Percentiles rank a stretch among this genome's conserved stretches.
Evolutionary conservation across 495 filamentous ascomycete species (phyloP).

Genomic region (Hypoxylon rickii): DNA sequence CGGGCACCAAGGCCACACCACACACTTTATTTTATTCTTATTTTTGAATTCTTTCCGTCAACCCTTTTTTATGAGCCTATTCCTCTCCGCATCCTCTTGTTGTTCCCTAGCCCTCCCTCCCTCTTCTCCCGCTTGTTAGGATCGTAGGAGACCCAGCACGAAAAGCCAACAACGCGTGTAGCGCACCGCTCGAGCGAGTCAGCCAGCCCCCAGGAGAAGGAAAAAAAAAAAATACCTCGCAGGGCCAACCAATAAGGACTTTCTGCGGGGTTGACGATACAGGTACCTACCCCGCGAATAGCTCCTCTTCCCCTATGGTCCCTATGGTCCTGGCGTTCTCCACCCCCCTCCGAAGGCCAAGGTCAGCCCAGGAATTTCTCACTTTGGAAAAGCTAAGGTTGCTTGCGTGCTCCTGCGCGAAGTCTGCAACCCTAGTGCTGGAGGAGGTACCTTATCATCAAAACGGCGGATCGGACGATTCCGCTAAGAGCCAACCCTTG

Average conservation of each 20-base stretch:
- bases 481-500: conserved; percentile 10
- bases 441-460: conserved; percentile 28
- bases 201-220: too few species aligned
- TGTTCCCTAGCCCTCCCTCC: background rate
- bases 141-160: conserved; percentile 5
- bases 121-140: background rate
- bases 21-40: too few species aligned
- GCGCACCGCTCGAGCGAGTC: background rate
- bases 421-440: conserved; percentile 20
- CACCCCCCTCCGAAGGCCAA: conserved; percentile 14
- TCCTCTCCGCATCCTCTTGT: background rate
- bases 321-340: conserved; percentile 3
- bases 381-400: conserved; percentile 28
- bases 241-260: conserved; percentile 27
- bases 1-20: too few species aligned
- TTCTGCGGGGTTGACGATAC: conserved; percentile 33
- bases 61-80: conserved; percentile 3
- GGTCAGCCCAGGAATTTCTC: conserved; percentile 24
- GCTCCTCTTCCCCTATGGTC: conserved; percentile 11
- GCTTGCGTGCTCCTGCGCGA: too few species aligned
- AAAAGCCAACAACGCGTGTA: conserved; percentile 1
- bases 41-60: conserved; percentile 3
- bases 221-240: conserved; percentile 6
- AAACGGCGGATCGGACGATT: conserved; percentile 26
- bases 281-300: conserved; percentile 35